These are phyloP conservation scores for Podila clonocystis DNA, from an alignment of 192 early-diverging fungal species.

Conservation along the genomic window DNA sequence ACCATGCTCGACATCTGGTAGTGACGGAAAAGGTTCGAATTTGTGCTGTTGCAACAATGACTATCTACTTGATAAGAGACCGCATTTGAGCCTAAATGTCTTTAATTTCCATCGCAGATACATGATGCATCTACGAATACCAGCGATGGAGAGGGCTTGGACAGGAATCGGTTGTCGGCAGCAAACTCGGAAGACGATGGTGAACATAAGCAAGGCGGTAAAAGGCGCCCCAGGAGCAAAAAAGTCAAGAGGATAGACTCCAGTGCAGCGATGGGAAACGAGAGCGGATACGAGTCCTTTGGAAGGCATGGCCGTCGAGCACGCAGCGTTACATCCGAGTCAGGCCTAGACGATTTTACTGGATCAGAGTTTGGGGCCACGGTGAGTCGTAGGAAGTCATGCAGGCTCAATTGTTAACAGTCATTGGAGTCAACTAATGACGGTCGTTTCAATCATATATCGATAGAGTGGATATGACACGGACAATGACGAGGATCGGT, in stretches of 20 bases:
- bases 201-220: neutral
- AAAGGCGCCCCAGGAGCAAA: constrained; percentile 29
- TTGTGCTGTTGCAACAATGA: neutral
- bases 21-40: constrained; percentile 51
- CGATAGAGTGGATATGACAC: constrained; percentile 49
- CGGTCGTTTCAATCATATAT: neutral
- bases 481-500: constrained; percentile 45
- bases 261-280: constrained; percentile 13
- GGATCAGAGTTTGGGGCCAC: constrained; percentile 51
- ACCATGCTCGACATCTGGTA: constrained; percentile 66
- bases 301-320: constrained; percentile 31
- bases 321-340: constrained; percentile 41
- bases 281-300: constrained; percentile 27
- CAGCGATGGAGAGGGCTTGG: constrained; percentile 48
- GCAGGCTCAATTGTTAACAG: too few relatives aligned
- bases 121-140: constrained; percentile 47
- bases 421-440: too few relatives aligned
- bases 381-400: neutral
- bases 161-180: constrained; percentile 27
- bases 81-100: too few relatives aligned
- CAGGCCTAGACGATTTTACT: constrained; percentile 46
- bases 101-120: constrained; percentile 3
- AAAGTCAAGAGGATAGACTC: constrained; percentile 40
- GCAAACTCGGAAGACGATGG: constrained; percentile 38
- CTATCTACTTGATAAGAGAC: too few relatives aligned